Evolutionary conservation across 768 basidiomycete genomes (phyloP).

Genomic region (Hericium coralloides): DNA sequence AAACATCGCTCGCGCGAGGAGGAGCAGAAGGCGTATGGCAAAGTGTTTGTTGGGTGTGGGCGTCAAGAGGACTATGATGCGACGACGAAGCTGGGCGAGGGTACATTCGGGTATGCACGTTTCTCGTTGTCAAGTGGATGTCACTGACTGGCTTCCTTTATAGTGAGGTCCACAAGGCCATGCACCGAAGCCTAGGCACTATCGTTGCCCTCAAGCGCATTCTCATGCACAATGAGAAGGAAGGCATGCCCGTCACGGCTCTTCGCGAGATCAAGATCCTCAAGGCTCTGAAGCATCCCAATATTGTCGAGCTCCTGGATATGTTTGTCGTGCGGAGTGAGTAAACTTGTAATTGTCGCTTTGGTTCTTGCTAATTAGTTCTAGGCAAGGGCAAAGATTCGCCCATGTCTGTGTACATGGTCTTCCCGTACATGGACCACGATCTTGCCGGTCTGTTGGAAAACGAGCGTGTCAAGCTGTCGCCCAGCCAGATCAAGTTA

Average conservation of each 20-base stretch:
- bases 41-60: conserved; percentile 61
- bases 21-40: conserved; percentile 61
- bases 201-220: conserved; percentile 89
- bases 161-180: conserved; percentile 89
- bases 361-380: conserved; percentile 1
- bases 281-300: conserved; percentile 79
- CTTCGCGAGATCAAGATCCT: conserved; percentile 95
- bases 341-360: conserved; percentile 18
- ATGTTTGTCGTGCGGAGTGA: conserved; percentile 84
- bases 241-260: conserved; percentile 96
- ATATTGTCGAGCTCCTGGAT: conserved; percentile 81
- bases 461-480: conserved; percentile 80
- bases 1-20: conserved; percentile 49
- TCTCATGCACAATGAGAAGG: conserved; percentile 93
- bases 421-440: conserved; percentile 99
- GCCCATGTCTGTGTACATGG: conserved; percentile 89
- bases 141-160: conserved; percentile 1
- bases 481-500: conserved; percentile 83
- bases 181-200: conserved; percentile 48
- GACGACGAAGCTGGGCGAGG: conserved; percentile 87
- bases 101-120: conserved; percentile 85
- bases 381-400: conserved; percentile 55
- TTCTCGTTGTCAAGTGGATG: conserved; percentile 3
- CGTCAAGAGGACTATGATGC: conserved; percentile 67
- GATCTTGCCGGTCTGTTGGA: conserved; percentile 92